phyloP scores from a whole-genome alignment of 2,329 filamentous ascomycete species.

The Didymella glomerata region DNA sequence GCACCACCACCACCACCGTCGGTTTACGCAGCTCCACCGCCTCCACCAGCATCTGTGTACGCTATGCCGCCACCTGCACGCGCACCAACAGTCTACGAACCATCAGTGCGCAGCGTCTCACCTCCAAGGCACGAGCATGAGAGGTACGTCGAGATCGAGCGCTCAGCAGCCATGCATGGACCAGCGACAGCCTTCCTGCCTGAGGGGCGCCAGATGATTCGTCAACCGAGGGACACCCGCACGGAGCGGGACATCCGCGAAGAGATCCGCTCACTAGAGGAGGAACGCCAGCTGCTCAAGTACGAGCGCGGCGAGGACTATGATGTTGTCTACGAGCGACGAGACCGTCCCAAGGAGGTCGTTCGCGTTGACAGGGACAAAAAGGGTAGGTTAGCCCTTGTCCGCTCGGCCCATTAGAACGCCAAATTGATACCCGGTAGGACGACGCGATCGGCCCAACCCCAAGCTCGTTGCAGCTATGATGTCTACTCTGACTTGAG shows the following conservation, averaged over 20 bases:
- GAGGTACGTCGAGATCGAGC: constrained; percentile 54
- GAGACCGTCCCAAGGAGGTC: constrained; percentile 61
- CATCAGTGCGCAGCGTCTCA: constrained; percentile 45
- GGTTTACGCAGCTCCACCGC: constrained; percentile 23
- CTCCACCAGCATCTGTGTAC: constrained; percentile 33
- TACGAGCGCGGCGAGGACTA: constrained; percentile 67
- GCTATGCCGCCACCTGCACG: constrained; percentile 32
- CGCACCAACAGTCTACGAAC: constrained; percentile 40
- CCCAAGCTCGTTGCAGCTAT: constrained; percentile 56
- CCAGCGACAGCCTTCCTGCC: constrained; percentile 61
- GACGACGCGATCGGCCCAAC: constrained; percentile 49
- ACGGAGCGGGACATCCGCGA: constrained; percentile 72
- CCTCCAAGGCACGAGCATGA: constrained; percentile 46
- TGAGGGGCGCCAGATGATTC: constrained; percentile 41
- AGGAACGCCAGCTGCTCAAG: constrained; percentile 66
- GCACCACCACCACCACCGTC: constrained; percentile 21
- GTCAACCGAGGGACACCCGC: constrained; percentile 29
- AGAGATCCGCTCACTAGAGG: constrained; percentile 76
- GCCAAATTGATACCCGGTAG: constrained; percentile 49
- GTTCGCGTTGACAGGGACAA: constrained; percentile 84
- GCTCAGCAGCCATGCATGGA: constrained; percentile 57
- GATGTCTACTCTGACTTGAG: constrained; percentile 54
- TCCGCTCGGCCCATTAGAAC: constrained; percentile 71
- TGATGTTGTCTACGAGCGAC: constrained; percentile 70
- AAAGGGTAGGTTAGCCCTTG: constrained; percentile 94